Percentiles rank a stretch among this genome's conserved stretches.
phyloP scores from a whole-genome alignment of 441 rosid species.

The Populus trichocarpa region DNA sequence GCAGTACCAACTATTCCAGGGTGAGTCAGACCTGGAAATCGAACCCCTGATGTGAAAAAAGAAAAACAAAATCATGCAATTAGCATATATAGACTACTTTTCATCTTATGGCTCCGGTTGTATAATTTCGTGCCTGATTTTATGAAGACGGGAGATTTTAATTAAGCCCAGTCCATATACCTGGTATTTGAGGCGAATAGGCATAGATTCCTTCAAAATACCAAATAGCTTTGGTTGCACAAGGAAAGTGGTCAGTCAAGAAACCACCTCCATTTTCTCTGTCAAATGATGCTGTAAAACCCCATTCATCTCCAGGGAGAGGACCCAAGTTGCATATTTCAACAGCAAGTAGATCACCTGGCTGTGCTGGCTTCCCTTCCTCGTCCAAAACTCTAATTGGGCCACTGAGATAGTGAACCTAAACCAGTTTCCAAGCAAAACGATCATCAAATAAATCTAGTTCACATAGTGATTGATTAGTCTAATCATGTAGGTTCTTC shows the following conservation, averaged over 20 bases:
- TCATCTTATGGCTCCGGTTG: not conserved
- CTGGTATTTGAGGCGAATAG: conserved; percentile 82
- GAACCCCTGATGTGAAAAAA: conserved; percentile 50
- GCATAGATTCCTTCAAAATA: conserved; percentile 93
- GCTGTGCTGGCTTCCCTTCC: conserved; percentile 66
- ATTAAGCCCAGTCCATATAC: not conserved
- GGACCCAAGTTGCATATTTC: conserved; percentile 96
- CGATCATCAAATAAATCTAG: not conserved
- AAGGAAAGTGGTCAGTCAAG: conserved; percentile 87
- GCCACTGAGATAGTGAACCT: conserved; percentile 96
- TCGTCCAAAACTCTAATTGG: conserved; percentile 68
- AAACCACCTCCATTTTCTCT: conserved; percentile 95
- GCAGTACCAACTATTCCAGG: conserved; percentile 90
- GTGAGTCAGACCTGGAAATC: conserved; percentile 88
- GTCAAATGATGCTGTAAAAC: conserved; percentile 77
- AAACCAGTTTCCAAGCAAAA: not conserved
- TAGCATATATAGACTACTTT: not conserved
- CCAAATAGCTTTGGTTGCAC: conserved; percentile 95
- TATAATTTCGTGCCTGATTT: no score
- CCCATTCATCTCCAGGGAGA: conserved; percentile 51
- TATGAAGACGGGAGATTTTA: not conserved
- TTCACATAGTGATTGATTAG: not conserved
- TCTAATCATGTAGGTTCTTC: not conserved
- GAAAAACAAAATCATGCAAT: not conserved
- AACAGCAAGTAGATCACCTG: conserved; percentile 81